A percentile compares a stretch with the other conserved stretches of the same genome.
Conservation (phyloP, 805 yeast genomes). For the Clavispora fructus region DNA sequence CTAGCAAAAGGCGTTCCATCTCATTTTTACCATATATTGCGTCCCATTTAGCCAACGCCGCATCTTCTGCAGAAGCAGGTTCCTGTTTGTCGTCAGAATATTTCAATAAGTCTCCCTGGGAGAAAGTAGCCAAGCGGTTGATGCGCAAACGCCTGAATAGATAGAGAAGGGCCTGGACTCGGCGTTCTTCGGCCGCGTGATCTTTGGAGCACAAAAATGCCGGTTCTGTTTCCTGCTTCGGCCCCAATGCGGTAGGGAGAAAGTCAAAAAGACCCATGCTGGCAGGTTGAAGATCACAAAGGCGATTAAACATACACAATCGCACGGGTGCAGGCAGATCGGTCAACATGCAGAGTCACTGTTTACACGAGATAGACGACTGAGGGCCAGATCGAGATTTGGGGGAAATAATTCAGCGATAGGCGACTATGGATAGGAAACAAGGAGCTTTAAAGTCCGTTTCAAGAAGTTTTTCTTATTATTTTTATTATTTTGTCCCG, state of each 20-base stretch:
- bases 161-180: slow-evolving; percentile 54
- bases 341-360: background rate
- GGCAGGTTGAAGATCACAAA: background rate
- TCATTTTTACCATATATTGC: slow-evolving; percentile 44
- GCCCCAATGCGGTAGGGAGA: slow-evolving; percentile 1
- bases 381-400: too few relatives aligned
- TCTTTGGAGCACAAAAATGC: slow-evolving; percentile 9
- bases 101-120: slow-evolving; percentile 18
- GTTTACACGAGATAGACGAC: background rate
- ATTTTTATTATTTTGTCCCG: too few relatives aligned
- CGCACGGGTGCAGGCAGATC: background rate
- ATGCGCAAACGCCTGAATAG: slow-evolving; percentile 49
- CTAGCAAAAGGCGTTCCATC: slow-evolving; percentile 38
- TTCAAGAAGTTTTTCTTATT: too few relatives aligned
- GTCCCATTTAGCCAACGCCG: slow-evolving; percentile 41
- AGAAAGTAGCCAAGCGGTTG: slow-evolving; percentile 39
- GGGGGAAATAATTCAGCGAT: too few relatives aligned
- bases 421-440: too few relatives aligned
- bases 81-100: slow-evolving; percentile 14
- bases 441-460: too few relatives aligned
- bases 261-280: slow-evolving; percentile 8
- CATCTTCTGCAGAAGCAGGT: slow-evolving; percentile 2
- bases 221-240: background rate
- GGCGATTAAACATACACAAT: background rate
- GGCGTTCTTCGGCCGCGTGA: slow-evolving; percentile 39